phyloP scores from a whole-genome alignment of 129 eudicot genomes.

The Flaveria linearis region DNA sequence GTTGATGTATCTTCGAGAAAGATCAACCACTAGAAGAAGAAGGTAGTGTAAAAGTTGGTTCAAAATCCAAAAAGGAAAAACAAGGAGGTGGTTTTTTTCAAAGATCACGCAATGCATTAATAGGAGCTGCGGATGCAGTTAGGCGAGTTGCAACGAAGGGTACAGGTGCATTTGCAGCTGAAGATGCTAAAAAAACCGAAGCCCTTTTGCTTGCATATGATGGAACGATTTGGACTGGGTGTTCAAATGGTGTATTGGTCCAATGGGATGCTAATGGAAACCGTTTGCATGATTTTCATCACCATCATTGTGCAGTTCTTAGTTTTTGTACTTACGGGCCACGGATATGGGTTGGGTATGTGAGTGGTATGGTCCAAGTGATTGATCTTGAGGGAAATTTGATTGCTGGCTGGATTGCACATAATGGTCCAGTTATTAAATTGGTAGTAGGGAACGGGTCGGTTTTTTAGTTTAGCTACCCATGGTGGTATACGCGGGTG shows the following conservation, averaged over 20 bases:
- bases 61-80: slow-evolving; percentile 86
- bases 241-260: slow-evolving; percentile 75
- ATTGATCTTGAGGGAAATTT: slow-evolving; percentile 82
- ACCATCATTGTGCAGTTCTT: slow-evolving; percentile 81
- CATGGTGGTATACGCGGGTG: slow-evolving; percentile 99
- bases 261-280: slow-evolving; percentile 98
- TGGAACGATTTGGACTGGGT: slow-evolving; percentile 91
- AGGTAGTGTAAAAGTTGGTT: slow-evolving; percentile 55
- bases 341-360: slow-evolving; percentile 84
- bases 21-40: slow-evolving; percentile 86
- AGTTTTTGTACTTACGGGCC: slow-evolving; percentile 80
- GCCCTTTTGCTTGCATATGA: slow-evolving; percentile 72
- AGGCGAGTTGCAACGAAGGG: slow-evolving; percentile 96
- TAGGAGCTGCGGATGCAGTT: slow-evolving; percentile 99
- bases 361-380: slow-evolving; percentile 85
- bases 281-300: slow-evolving; percentile 69
- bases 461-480: slow-evolving; percentile 74
- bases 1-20: slow-evolving; percentile 58
- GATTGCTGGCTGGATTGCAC: slow-evolving; percentile 80
- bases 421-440: slow-evolving; percentile 81
- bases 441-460: slow-evolving; percentile 67
- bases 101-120: slow-evolving; percentile 85
- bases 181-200: slow-evolving; percentile 86
- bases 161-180: slow-evolving; percentile 70
- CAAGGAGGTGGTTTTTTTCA: slow-evolving; percentile 73